Evolutionary conservation across 2,329 filamentous ascomycete species (phyloP).

Genomic region (Paecilomyces niveus): DNA sequence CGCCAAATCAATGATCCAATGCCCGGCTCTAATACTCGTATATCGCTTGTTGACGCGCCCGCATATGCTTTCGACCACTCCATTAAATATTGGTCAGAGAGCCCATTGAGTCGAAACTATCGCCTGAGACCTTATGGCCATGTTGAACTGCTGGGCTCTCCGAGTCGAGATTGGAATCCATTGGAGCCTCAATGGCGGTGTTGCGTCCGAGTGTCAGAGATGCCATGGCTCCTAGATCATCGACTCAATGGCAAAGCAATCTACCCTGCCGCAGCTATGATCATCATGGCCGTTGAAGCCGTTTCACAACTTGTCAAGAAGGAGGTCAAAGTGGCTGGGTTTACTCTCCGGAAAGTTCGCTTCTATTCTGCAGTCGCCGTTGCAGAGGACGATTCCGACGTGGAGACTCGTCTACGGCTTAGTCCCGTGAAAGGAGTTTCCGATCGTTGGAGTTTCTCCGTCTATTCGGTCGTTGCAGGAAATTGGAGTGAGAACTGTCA

Average conservation of each 20-base stretch:
- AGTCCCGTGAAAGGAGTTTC: too few species aligned
- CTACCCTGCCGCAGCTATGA: conserved; percentile 24
- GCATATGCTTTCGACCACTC: conserved; percentile 8
- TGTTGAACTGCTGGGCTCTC: conserved; percentile 11
- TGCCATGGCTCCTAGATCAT: conserved; percentile 16
- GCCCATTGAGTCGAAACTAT: conserved; percentile 4
- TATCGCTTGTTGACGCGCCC: conserved; percentile 6
- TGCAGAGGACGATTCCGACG: neutral
- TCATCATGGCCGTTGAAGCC: conserved; percentile 26
- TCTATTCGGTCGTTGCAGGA: too few species aligned
- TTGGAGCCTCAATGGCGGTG: conserved; percentile 14
- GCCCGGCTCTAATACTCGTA: neutral
- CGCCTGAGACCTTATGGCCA: conserved; percentile 4
- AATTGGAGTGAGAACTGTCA: too few species aligned
- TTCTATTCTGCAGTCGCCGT: conserved; percentile 7
- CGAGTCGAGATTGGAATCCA: neutral
- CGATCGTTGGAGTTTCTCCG: too few species aligned
- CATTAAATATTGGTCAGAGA: conserved; percentile 6
- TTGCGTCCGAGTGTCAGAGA: conserved; percentile 14
- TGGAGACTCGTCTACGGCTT: too few species aligned
- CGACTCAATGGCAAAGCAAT: conserved; percentile 14
- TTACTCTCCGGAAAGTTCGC: conserved; percentile 8
- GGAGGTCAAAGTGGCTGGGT: neutral
- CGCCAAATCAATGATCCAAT: neutral
- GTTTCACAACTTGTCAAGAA: neutral